phyloP scores from a whole-genome alignment of 2,329 filamentous ascomycete species.

The Septoria petroselini region DNA sequence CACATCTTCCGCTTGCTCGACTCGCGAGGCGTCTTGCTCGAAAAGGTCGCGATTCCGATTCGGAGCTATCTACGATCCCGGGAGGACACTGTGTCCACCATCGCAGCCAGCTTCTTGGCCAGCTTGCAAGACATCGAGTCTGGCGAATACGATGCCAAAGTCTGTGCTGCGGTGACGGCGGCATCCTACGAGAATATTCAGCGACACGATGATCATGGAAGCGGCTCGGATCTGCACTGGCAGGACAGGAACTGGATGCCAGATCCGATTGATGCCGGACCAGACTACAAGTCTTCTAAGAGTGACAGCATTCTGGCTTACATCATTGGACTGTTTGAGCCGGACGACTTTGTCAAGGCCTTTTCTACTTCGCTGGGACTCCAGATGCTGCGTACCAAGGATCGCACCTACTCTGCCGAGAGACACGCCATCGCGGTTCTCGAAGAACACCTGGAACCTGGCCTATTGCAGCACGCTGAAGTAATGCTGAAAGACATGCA shows the following conservation, averaged over 20 bases:
- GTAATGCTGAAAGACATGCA: slow-evolving; percentile 95
- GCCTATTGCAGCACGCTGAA: slow-evolving; percentile 83
- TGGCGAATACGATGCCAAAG: slow-evolving; percentile 42
- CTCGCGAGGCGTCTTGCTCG: slow-evolving; percentile 71
- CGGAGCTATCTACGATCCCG: slow-evolving; percentile 73
- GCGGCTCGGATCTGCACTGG: slow-evolving; percentile 54
- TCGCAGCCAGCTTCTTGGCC: slow-evolving; percentile 68
- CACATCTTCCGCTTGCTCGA: slow-evolving; percentile 72
- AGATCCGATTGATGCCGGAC: slow-evolving; percentile 86
- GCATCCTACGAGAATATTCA: background rate
- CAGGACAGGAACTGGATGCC: slow-evolving; percentile 91
- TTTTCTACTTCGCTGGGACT: slow-evolving; percentile 87
- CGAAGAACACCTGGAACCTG: slow-evolving; percentile 83
- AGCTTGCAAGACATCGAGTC: background rate
- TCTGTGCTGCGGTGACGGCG: slow-evolving; percentile 40
- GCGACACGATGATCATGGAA: slow-evolving; percentile 34
- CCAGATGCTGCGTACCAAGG: slow-evolving; percentile 64
- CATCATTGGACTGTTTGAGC: slow-evolving; percentile 81
- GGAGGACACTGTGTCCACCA: slow-evolving; percentile 73
- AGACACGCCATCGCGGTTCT: slow-evolving; percentile 79
- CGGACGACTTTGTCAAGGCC: slow-evolving; percentile 92
- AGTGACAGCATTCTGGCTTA: slow-evolving; percentile 89
- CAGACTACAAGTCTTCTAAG: slow-evolving; percentile 83
- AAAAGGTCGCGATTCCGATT: slow-evolving; percentile 69
- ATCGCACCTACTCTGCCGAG: slow-evolving; percentile 69